Base-by-base conservation (phyloP, 73 alveolate genomes). In the Stentor roeselii region DNA sequence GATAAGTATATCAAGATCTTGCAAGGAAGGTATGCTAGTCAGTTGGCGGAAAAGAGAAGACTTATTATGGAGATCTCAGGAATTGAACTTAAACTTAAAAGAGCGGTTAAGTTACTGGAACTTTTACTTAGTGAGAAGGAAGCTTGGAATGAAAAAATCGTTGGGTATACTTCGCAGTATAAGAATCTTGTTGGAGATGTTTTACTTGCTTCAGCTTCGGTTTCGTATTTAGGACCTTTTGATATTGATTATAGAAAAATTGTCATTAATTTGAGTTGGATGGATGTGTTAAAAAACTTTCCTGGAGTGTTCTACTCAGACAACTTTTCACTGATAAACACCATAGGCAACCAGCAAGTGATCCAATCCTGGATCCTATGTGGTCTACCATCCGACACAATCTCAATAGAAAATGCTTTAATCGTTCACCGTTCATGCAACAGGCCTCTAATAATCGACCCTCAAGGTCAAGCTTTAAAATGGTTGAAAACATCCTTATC, bases 371-470 rank as follows among this genome's bases (percentile, higher is more conserved):
- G 99, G 99, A 87, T 88, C 78, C 75, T 95, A 0, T 89, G 95
- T 86, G 99, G 99, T 3, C 88, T 96, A 39, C 99, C 99, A 30
- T 86, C 92, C 37, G 98, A 96, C 90, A 90, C 91, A 60, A 93
- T 95, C 67, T 89, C 97, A 75, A 93, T 95, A 31, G 99, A 96
- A 90, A 96, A 96, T 85, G 97, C 97, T 78, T 91, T 95, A 59
- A 96, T 95, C 1, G 86, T 96, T 82, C 86, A 95, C 78, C 95
- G 95, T 78, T 76, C 98, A 32, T 88, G 89, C 74, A 86, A 95
- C 42, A 95, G 98, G 96, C 99, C 99, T 11, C 86, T 96, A 39
- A 88, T 96, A 60, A 95, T 96, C 34, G 99, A 96, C 86, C 99
- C 99, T n/a, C 93, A 96, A 83, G 93, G 95, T 36, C 95, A 96